Evolutionary conservation across 2,329 filamentous ascomycete species (phyloP).

Genomic region (Lecanosticta acicola): DNA sequence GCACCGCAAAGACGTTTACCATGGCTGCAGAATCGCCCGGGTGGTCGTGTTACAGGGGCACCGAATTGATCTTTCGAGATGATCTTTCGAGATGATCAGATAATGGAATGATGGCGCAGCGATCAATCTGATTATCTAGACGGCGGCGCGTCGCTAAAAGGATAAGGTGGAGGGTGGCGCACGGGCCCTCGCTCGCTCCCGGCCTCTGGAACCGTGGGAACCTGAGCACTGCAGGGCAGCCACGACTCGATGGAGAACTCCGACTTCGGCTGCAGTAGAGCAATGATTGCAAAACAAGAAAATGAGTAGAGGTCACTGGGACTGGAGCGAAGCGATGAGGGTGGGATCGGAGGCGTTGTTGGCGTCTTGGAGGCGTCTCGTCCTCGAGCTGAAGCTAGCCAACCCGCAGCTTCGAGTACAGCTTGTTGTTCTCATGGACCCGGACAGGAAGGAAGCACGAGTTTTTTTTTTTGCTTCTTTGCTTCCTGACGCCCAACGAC

Average conservation of each 20-base stretch:
- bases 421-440: too few relatives aligned
- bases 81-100: slow-evolving; percentile 11
- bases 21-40: slow-evolving; percentile 43
- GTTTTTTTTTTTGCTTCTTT: background rate
- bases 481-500: too few relatives aligned
- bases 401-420: background rate
- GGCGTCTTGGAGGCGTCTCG: background rate
- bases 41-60: background rate
- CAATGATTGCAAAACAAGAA: background rate
- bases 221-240: background rate
- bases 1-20: slow-evolving; percentile 67
- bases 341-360: background rate
- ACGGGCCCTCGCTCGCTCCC: background rate
- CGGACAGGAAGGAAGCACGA: background rate
- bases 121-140: too few relatives aligned
- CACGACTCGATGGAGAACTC: background rate
- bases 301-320: background rate
- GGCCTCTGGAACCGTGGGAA: background rate
- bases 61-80: background rate
- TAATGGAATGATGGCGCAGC: too few relatives aligned
- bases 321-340: background rate
- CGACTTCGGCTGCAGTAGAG: background rate
- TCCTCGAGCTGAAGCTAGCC: background rate
- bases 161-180: slow-evolving; percentile 1
- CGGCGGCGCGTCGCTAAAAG: background rate